Evolutionary conservation across 2,329 filamentous ascomycete species (phyloP).

Genomic region (Phyllosticta paracitricarpa): DNA sequence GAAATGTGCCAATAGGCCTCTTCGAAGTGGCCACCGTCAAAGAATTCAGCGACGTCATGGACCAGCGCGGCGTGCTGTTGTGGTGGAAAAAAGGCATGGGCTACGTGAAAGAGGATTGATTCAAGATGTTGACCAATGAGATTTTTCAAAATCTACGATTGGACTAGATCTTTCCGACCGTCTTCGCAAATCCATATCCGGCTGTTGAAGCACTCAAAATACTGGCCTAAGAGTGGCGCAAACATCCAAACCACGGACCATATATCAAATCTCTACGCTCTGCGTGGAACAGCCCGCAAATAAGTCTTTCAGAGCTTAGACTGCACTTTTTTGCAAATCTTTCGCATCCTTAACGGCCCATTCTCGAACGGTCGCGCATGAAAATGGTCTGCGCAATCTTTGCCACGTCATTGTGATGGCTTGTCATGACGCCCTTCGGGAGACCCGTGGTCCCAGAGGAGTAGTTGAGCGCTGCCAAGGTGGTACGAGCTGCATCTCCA

Average conservation of each 20-base stretch:
- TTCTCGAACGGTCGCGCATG: constrained; percentile 26
- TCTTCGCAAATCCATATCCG: too few relatives aligned
- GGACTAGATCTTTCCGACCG: too few relatives aligned
- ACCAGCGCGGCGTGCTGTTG: constrained; percentile 43
- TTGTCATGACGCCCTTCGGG: constrained; percentile 38
- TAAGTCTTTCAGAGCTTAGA: neutral
- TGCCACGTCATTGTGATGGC: constrained; percentile 34
- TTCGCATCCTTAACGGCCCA: constrained; percentile 21
- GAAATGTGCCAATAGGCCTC: constrained; percentile 24
- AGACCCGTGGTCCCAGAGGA: constrained; percentile 32
- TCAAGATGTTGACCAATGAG: neutral
- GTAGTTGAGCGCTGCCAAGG: constrained; percentile 18
- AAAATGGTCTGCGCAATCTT: constrained; percentile 29
- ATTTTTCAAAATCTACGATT: too few relatives aligned
- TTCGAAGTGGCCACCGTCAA: constrained; percentile 54
- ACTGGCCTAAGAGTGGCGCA: too few relatives aligned
- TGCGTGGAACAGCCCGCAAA: neutral
- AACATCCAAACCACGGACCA: too few relatives aligned
- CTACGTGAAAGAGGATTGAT: constrained; percentile 20
- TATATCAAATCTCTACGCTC: too few relatives aligned
- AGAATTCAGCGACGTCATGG: constrained; percentile 55
- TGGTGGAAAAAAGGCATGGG: constrained; percentile 67
- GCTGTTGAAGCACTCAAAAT: too few relatives aligned
- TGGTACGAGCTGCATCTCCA: constrained; percentile 25
- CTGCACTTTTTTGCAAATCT: neutral